A percentile compares a stretch with the other conserved stretches of the same genome.
Evolutionary conservation across 148 eudicot genomes (phyloP).

Genomic region (Dysphania ambrosioides): DNA sequence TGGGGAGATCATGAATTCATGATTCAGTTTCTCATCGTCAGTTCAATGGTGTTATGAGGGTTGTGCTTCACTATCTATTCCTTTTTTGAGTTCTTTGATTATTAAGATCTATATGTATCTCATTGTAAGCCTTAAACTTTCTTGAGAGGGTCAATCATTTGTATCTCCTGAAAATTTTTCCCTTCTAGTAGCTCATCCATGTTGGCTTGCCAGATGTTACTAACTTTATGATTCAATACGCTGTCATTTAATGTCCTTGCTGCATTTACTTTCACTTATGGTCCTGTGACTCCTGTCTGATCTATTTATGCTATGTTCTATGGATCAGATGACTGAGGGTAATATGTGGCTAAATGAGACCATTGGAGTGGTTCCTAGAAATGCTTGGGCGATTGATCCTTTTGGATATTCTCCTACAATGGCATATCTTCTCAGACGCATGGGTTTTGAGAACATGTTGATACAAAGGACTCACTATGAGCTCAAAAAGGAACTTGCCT

Average conservation of each 20-base stretch:
- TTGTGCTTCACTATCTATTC: neutral
- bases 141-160: neutral
- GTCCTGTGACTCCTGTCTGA: neutral
- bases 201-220: neutral
- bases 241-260: neutral
- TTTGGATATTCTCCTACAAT: constrained; percentile 98
- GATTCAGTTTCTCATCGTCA: neutral
- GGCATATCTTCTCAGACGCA: constrained; percentile 98
- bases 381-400: constrained; percentile 99
- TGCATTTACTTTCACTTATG: neutral
- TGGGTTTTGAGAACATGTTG: constrained; percentile 99
- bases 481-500: constrained; percentile 87
- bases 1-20: neutral
- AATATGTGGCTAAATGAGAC: constrained; percentile 98
- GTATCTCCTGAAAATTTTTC: neutral
- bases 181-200: constrained; percentile 1
- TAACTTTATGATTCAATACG: neutral
- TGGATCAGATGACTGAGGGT: constrained; percentile 83
- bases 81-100: neutral
- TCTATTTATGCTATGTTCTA: constrained; percentile 4
- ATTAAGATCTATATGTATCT: neutral
- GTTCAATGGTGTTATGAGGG: neutral
- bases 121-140: neutral
- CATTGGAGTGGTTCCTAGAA: constrained; percentile 83
- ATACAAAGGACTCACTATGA: constrained; percentile 98